These are phyloP conservation scores for Boletus sensibilis DNA, from an alignment of 768 basidiomycete species.

Conservation along the genomic window DNA sequence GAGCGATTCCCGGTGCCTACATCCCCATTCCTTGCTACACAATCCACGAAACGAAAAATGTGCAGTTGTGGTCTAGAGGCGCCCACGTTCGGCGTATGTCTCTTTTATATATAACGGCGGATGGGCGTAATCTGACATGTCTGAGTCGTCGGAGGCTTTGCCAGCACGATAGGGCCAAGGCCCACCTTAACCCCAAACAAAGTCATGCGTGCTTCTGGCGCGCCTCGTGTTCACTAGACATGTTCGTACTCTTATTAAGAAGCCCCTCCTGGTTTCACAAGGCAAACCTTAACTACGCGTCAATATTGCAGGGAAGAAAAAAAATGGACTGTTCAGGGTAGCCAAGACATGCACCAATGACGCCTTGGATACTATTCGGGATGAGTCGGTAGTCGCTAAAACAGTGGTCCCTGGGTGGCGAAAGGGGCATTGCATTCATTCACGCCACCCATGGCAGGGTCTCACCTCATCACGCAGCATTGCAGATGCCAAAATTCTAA, in stretches of 20 bases:
- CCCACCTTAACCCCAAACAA: conserved; percentile 24
- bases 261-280: conserved; percentile 8
- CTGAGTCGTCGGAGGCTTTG: background rate
- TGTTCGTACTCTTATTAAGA: conserved; percentile 8
- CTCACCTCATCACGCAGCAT: background rate
- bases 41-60: too few relatives aligned
- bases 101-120: background rate
- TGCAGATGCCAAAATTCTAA: conserved; percentile 31
- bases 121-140: conserved; percentile 1
- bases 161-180: background rate
- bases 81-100: background rate
- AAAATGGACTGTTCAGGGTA: conserved; percentile 13
- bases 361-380: conserved; percentile 15
- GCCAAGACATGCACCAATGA: conserved; percentile 12
- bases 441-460: conserved; percentile 13
- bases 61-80: background rate
- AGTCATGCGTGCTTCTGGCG: conserved; percentile 26
- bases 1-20: background rate
- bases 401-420: conserved; percentile 26
- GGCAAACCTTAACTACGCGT: conserved; percentile 23
- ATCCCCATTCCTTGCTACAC: background rate
- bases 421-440: conserved; percentile 7
- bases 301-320: conserved; percentile 16
- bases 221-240: conserved; percentile 25
- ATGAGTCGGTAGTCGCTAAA: conserved; percentile 18